Conservation (phyloP, 257 asterid genomes). For the Ajuga chamaepitys region DNA sequence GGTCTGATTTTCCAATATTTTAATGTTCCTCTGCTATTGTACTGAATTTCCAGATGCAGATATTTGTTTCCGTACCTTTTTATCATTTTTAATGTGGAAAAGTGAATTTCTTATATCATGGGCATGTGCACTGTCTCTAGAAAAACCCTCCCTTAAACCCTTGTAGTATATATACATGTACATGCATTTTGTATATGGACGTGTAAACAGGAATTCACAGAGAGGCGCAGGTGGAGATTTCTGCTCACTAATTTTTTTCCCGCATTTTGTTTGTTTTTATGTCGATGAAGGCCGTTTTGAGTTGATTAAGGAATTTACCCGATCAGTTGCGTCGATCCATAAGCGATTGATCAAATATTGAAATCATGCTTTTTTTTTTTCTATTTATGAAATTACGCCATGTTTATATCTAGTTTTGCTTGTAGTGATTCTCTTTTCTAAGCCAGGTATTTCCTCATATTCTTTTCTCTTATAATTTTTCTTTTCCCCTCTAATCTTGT, state of each 20-base stretch:
- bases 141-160: constrained; percentile 29
- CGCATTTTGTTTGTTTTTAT: neutral
- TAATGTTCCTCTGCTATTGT: neutral
- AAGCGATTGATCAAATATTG: neutral
- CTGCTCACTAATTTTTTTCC: neutral
- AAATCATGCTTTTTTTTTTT: neutral
- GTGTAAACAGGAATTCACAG: neutral
- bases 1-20: constrained; percentile 10
- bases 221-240: constrained; percentile 11
- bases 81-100: neutral
- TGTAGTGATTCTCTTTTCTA: no score
- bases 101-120: constrained; percentile 17
- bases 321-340: constrained; percentile 1
- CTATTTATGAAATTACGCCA: neutral
- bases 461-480: neutral
- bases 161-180: neutral
- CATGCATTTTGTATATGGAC: neutral
- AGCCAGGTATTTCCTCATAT: no score
- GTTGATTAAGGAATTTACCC: neutral
- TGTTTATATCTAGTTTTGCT: no score
- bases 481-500: neutral
- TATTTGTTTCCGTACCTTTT: neutral
- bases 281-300: neutral
- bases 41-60: neutral
- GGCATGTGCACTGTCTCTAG: constrained; percentile 6